Conservation (phyloP, 129 eudicot species). For the Artemisia annua region DNA sequence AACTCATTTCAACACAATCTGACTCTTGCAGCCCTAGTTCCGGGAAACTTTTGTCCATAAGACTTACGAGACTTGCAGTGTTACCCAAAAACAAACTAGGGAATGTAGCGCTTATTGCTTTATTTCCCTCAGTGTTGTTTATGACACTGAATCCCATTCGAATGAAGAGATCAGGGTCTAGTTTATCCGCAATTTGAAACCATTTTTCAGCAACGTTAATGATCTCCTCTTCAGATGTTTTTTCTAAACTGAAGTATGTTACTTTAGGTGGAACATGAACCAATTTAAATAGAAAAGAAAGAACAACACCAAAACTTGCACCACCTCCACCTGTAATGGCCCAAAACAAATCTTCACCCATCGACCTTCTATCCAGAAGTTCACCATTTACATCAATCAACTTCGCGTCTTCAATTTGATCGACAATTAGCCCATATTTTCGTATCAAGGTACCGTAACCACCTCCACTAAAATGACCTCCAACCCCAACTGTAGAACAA, state of each 20-base stretch:
- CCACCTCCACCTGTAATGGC: conserved; percentile 49
- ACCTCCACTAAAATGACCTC: conserved; percentile 49
- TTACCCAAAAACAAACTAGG: conserved; percentile 2
- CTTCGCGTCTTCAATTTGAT: conserved; percentile 43
- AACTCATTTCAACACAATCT: conserved; percentile 16
- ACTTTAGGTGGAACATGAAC: conserved; percentile 13
- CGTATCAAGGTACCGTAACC: conserved; percentile 49
- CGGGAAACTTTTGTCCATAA: background rate
- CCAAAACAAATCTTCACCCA: conserved; percentile 65
- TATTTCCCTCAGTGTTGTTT: background rate
- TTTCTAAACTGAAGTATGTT: background rate
- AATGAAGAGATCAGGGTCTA: background rate
- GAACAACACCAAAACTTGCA: conserved; percentile 17
- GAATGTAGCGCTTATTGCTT: background rate
- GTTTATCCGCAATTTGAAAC: conserved; percentile 10
- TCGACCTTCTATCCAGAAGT: conserved; percentile 22
- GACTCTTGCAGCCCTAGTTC: conserved; percentile 12
- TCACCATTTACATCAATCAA: conserved; percentile 30
- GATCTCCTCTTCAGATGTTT: conserved; percentile 4
- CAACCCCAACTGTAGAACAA: conserved; percentile 49
- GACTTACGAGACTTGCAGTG: background rate
- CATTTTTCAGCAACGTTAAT: background rate
- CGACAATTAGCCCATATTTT: conserved; percentile 40
- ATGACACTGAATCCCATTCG: background rate
- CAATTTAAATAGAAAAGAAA: background rate